These are phyloP conservation scores for Nicotiana benthamiana DNA, from an alignment of 257 asterid genomes.

Conservation along the genomic window DNA sequence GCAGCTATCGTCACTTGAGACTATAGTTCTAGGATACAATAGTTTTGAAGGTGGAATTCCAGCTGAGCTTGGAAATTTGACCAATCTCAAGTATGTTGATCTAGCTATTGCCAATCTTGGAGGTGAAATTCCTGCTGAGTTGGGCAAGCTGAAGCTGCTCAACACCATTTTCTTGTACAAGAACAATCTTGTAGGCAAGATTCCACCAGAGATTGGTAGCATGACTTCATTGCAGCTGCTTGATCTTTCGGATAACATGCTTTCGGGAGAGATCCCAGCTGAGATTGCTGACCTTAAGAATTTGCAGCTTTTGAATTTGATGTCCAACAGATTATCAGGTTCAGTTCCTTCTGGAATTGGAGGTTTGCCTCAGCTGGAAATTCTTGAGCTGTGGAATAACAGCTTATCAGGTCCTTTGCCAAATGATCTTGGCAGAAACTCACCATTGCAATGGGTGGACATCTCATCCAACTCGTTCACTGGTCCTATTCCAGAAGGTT, in stretches of 20 bases:
- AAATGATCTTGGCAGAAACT: conserved; percentile 40
- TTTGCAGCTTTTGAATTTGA: conserved; percentile 47
- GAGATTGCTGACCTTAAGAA: conserved; percentile 38
- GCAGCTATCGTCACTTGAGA: conserved; percentile 43
- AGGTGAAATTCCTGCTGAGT: conserved; percentile 47
- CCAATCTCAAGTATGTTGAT: conserved; percentile 59
- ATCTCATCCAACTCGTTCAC: conserved; percentile 48
- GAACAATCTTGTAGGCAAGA: conserved; percentile 44
- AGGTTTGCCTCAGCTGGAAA: conserved; percentile 31
- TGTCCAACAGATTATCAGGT: conserved; percentile 54
- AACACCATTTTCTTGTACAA: conserved; percentile 47
- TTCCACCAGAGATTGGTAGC: conserved; percentile 47
- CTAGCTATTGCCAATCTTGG: conserved; percentile 51
- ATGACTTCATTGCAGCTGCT: conserved; percentile 34
- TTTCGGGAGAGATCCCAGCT: conserved; percentile 46
- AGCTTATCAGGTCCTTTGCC: conserved; percentile 58
- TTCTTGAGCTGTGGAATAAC: conserved; percentile 64
- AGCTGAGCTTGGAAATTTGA: conserved; percentile 44
- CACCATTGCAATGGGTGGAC: conserved; percentile 58
- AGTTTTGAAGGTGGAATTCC: conserved; percentile 56
- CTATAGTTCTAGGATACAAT: conserved; percentile 56
- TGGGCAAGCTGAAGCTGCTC: conserved; percentile 39
- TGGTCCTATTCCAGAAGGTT: conserved; percentile 39
- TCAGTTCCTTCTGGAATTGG: conserved; percentile 40
- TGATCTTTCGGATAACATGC: conserved; percentile 58